These are phyloP conservation scores for Guyanaporus albipodus DNA, from an alignment of 768 basidiomycete species.

Conservation along the genomic window DNA sequence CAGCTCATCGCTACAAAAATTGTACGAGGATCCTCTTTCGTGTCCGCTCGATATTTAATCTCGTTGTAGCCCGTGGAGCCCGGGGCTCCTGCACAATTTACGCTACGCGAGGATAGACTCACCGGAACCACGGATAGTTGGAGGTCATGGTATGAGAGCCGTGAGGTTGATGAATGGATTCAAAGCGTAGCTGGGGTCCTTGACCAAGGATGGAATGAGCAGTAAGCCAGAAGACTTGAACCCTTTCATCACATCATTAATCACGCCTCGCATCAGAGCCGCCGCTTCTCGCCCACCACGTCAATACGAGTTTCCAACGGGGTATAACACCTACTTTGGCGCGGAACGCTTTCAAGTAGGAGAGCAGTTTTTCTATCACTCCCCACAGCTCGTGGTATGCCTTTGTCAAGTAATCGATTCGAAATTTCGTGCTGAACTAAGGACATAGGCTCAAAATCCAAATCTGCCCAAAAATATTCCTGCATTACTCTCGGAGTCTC, in stretches of 20 bases:
- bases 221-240: conserved; percentile 44
- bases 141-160: conserved; percentile 71
- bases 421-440: conserved; percentile 6
- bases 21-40: conserved; percentile 35
- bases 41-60: conserved; percentile 5
- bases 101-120: conserved; percentile 71
- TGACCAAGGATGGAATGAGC: conserved; percentile 85
- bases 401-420: background rate
- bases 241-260: background rate
- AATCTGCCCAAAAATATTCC: conserved; percentile 74
- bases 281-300: conserved; percentile 53
- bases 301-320: conserved; percentile 95
- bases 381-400: conserved; percentile 49
- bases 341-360: conserved; percentile 78
- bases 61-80: conserved; percentile 69
- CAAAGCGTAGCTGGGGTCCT: conserved; percentile 84
- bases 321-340: conserved; percentile 82
- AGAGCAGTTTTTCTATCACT: conserved; percentile 86
- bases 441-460: conserved; percentile 47
- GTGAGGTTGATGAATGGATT: conserved; percentile 92
- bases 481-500: conserved; percentile 68
- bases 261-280: conserved; percentile 37
- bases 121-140: conserved; percentile 75
- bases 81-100: conserved; percentile 57
- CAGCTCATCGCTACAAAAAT: conserved; percentile 85